A percentile compares a stretch with the other conserved stretches of the same genome.
These are phyloP conservation scores for Grigorovia transvaalensis DNA, from an alignment of 805 yeast species.

Conservation along the genomic window DNA sequence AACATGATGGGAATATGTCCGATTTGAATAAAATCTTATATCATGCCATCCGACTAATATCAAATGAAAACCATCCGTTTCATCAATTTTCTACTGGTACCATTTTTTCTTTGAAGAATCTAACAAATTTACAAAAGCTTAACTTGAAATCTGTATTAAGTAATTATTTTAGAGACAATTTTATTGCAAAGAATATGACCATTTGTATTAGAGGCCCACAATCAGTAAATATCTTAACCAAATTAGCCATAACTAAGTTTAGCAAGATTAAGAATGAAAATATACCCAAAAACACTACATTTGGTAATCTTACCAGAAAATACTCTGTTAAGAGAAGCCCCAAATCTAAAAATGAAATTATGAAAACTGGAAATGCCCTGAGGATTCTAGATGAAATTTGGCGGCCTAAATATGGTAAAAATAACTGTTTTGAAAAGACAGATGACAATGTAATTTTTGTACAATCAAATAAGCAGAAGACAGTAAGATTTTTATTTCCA, in stretches of 20 bases:
- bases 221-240: slow-evolving; percentile 47
- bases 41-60: slow-evolving; percentile 47
- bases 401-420: slow-evolving; percentile 10
- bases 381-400: slow-evolving; percentile 18
- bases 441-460: slow-evolving; percentile 29
- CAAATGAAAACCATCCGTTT: slow-evolving; percentile 42
- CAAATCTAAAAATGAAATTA: neutral
- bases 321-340: neutral
- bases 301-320: slow-evolving; percentile 6
- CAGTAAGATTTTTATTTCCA: slow-evolving; percentile 41
- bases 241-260: slow-evolving; percentile 38
- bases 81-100: slow-evolving; percentile 59
- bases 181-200: slow-evolving; percentile 40
- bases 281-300: neutral
- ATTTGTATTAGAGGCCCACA: slow-evolving; percentile 59
- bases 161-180: slow-evolving; percentile 35
- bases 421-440: slow-evolving; percentile 17
- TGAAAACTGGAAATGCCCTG: neutral
- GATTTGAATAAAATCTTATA: slow-evolving; percentile 38
- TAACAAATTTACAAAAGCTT: slow-evolving; percentile 26
- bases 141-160: slow-evolving; percentile 31
- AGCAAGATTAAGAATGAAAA: slow-evolving; percentile 21
- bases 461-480: slow-evolving; percentile 27
- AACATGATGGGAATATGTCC: slow-evolving; percentile 46
- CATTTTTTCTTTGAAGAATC: slow-evolving; percentile 35